Evolutionary conservation across 306 rosid genomes (phyloP).

Genomic region (Abrus precatorius): DNA sequence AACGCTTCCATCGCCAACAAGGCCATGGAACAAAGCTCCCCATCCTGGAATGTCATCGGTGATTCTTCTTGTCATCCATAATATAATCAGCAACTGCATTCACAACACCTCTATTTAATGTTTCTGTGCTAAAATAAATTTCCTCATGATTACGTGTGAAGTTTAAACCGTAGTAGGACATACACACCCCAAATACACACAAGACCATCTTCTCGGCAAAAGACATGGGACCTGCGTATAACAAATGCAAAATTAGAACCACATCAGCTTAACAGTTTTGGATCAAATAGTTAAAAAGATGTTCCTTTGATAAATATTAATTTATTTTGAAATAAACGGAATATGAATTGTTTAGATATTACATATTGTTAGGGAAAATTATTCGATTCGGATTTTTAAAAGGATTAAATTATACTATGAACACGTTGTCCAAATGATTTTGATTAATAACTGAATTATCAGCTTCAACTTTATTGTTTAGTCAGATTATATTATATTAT

Average conservation of each 20-base stretch:
- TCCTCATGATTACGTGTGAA: neutral
- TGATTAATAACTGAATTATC: neutral
- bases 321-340: neutral
- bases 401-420: neutral
- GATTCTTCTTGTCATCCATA: constrained; percentile 93
- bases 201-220: constrained; percentile 86
- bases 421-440: neutral
- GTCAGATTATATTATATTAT: too few relatives aligned
- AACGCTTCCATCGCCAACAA: constrained; percentile 82
- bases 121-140: neutral
- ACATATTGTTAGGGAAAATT: neutral
- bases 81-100: constrained; percentile 66
- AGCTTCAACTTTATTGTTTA: neutral
- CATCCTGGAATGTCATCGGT: constrained; percentile 90
- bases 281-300: neutral
- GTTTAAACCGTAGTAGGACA: neutral
- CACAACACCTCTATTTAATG: neutral
- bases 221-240: constrained; percentile 75
- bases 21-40: constrained; percentile 77
- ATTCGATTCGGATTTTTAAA: neutral
- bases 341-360: neutral
- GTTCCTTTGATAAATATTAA: neutral
- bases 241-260: neutral
- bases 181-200: constrained; percentile 68
- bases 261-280: neutral